These are phyloP conservation scores for Hyphochytrium catenoides DNA, from an alignment of 352 stramenopile species.

Conservation along the genomic window DNA sequence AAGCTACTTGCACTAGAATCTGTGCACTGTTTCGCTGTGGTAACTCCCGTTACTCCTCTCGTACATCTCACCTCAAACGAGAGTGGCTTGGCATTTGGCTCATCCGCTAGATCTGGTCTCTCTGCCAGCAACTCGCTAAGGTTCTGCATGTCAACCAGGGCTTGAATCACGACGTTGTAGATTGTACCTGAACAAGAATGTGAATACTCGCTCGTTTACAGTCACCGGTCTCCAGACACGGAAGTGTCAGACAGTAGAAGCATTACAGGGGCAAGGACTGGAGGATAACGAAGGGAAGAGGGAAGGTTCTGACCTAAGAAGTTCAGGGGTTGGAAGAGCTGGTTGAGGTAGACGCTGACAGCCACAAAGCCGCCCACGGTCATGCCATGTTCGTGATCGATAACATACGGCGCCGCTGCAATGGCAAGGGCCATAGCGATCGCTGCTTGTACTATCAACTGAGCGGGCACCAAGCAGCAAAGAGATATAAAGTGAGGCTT, in stretches of 20 bases:
- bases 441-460: slow-evolving; percentile 46
- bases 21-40: too few relatives aligned
- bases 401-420: slow-evolving; percentile 30
- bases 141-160: slow-evolving; percentile 91
- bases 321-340: slow-evolving; percentile 88
- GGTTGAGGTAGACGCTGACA: slow-evolving; percentile 83
- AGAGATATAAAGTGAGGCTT: too few relatives aligned
- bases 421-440: slow-evolving; percentile 29
- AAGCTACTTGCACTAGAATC: too few relatives aligned
- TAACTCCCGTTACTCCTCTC: too few relatives aligned
- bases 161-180: slow-evolving; percentile 88
- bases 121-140: slow-evolving; percentile 85
- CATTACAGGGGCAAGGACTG: too few relatives aligned
- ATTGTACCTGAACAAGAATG: slow-evolving; percentile 20
- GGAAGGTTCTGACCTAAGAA: slow-evolving; percentile 50
- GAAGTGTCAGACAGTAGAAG: too few relatives aligned
- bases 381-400: slow-evolving; percentile 35
- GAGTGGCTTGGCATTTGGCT: slow-evolving; percentile 49
- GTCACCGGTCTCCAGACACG: too few relatives aligned
- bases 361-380: slow-evolving; percentile 86
- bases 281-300: slow-evolving; percentile 3
- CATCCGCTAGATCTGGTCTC: slow-evolving; percentile 76
- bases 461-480: too few relatives aligned
- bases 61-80: too few relatives aligned
- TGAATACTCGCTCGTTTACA: too few relatives aligned